phyloP scores from a whole-genome alignment of 805 yeast species.

The Deakozyma indianensis region DNA sequence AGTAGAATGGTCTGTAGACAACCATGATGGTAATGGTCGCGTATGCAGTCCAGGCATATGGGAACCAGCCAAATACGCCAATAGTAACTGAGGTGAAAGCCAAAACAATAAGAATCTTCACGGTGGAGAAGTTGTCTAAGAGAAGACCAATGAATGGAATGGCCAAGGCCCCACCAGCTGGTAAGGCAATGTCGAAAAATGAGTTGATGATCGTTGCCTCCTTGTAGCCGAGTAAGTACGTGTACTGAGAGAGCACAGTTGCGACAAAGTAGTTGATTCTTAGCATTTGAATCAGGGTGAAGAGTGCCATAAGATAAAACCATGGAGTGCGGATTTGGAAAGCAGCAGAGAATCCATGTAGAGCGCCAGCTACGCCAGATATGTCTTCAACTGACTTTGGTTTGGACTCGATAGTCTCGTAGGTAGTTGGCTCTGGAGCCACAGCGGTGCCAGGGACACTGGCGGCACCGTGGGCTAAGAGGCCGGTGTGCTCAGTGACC shows the following conservation, averaged over 20 bases:
- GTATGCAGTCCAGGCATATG: conserved; percentile 37
- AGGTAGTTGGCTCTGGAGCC: conserved; percentile 4
- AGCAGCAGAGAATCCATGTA: conserved; percentile 46
- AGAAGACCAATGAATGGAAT: conserved; percentile 78
- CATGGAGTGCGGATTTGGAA: conserved; percentile 44
- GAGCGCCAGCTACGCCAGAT: conserved; percentile 55
- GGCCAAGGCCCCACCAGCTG: conserved; percentile 75
- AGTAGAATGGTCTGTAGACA: conserved; percentile 78
- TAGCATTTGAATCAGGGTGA: conserved; percentile 80
- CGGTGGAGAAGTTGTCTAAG: conserved; percentile 57
- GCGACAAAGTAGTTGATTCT: conserved; percentile 89
- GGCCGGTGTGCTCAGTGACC: conserved; percentile 2
- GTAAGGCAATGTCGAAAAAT: conserved; percentile 75
- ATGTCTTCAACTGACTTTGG: conserved; percentile 11
- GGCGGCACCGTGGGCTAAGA: conserved; percentile 1
- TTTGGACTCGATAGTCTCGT: conserved; percentile 2
- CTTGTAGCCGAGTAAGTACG: conserved; percentile 41
- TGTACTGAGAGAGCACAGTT: conserved; percentile 71
- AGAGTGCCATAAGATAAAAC: conserved; percentile 63
- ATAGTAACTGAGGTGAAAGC: conserved; percentile 41
- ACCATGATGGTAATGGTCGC: conserved; percentile 61
- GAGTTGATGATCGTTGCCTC: conserved; percentile 46
- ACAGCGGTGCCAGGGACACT: conserved; percentile 3
- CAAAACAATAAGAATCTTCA: conserved; percentile 36
- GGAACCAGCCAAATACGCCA: conserved; percentile 58